These are phyloP conservation scores for Globisporangium cystogenes DNA, from an alignment of 352 stramenopile genomes.

Conservation along the genomic window DNA sequence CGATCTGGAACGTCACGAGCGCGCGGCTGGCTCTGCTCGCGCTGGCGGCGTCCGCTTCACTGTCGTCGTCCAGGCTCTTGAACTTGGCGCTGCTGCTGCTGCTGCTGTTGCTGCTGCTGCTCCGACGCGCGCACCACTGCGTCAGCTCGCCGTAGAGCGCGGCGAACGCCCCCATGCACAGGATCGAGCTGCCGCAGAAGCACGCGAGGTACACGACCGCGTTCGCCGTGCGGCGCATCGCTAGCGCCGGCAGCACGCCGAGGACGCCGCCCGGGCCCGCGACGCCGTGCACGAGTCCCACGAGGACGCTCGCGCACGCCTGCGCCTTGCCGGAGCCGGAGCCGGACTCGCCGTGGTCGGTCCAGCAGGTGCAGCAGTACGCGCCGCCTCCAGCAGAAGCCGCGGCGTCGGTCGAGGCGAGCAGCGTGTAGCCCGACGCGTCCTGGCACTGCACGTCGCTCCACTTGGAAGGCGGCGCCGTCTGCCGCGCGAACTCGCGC, in stretches of 20 bases:
- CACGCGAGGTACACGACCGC: slow-evolving; percentile 76
- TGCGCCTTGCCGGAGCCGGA: slow-evolving; percentile 16
- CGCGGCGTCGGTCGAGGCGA: slow-evolving; percentile 7
- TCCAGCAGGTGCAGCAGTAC: slow-evolving; percentile 13
- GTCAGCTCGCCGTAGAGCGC: slow-evolving; percentile 74
- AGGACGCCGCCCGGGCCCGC: slow-evolving; percentile 70
- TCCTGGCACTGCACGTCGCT: slow-evolving; percentile 52
- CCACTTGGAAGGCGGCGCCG: slow-evolving; percentile 33
- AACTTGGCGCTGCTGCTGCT: background rate
- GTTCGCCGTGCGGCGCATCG: slow-evolving; percentile 40
- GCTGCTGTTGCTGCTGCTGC: background rate
- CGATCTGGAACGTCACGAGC: slow-evolving; percentile 38
- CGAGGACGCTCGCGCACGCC: slow-evolving; percentile 25
- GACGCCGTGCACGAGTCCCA: slow-evolving; percentile 87
- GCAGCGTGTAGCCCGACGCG: slow-evolving; percentile 33
- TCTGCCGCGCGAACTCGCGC: slow-evolving; percentile 23
- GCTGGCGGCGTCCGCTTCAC: slow-evolving; percentile 14
- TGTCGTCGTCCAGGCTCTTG: slow-evolving; percentile 1
- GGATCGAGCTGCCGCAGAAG: slow-evolving; percentile 82
- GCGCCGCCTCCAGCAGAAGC: background rate
- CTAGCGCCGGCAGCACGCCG: slow-evolving; percentile 81
- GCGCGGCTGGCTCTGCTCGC: background rate
- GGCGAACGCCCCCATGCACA: slow-evolving; percentile 88
- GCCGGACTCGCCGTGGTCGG: slow-evolving; percentile 11
- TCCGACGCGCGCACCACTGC: slow-evolving; percentile 13